Evolutionary conservation across 164 flowering plant species (phyloP), one percentile per base, ranked within the genome.

Genomic region (Cinnamomum chago): DNA sequence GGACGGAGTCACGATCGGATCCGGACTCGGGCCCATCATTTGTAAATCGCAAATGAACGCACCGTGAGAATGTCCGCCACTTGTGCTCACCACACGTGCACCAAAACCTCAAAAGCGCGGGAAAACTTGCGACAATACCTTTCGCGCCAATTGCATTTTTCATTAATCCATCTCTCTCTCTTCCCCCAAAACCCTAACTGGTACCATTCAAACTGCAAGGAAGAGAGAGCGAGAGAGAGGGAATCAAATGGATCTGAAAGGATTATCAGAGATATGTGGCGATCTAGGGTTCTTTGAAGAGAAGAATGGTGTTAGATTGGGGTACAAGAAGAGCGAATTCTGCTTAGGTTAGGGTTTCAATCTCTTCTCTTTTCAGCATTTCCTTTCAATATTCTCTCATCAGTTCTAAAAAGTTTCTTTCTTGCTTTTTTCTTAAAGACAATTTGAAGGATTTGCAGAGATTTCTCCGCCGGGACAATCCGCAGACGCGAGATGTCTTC

Each of bases 401-500:
- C 33, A 7, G 51, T 58, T 52, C 13, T 28, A 11, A 15, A 20
- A 33, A 12, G 10, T 33, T 28, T 12, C 24, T 67, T 71, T 9
- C 12, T 65, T 64, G 14, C n/a, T 35, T 30, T 30, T 30, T 30
- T 30, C 35, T 30, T 30, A 2, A 30, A 95, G 99, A 95, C 67
- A 91, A 90, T 84, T 83, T 95, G 88, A 95, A 93, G 84, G 98
- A 93, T 84, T 80, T 95, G 81, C 83, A 91, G 78, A 84, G 98
- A 74, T 95, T 91, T 83, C 73, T 95, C 76, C 85, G 99, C 76
- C 91, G 98, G 2, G 97, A 95, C 72, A 92, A 95, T 75, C 94
- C 97, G 5, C 84, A 89, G 72, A 89, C 79, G 0, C 83, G 99
- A 58, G 92, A 90, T 50, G 98, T 92, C 25, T 95, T 95, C 78